Evolutionary conservation across 331 rosid genomes (phyloP), one percentile per base, ranked within the genome.

Genomic region (Cydonia oblonga): DNA sequence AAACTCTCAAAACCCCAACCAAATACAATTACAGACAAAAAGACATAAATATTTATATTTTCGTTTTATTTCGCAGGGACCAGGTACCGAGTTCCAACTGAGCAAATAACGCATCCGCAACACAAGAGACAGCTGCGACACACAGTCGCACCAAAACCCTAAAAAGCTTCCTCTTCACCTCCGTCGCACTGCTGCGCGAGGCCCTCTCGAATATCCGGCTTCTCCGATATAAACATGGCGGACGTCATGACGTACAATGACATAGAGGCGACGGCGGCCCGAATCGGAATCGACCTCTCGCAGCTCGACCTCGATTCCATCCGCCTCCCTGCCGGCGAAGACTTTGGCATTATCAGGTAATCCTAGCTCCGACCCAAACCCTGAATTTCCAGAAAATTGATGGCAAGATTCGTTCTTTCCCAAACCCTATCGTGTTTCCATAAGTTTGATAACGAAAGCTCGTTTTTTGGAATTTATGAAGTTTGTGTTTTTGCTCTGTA

Each of bases 341-440:
- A 87, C 22, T 82, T 59, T 4, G 96, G 95, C 76, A 85, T 89
- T 6, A 3, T 19, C 9, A 93, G 98, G 98, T 92, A 59, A 28
- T 13, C 12, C 18, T 14, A 8, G 13, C 42, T 13, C 32, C 9
- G 18, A 38, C 3, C 28, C 23, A 19, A 64, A 9, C 69, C 28
- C 25, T 14, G 18, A 30, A 4, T 1, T 51, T 51, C 4, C 56
- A 51, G 56, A 18, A 19, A 51, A 2, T 51, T 51, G 22, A 51
- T 51, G 6, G 22, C 56, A 51, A 6, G 22, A 51, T 18, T 18
- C 22, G 56, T 51, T 51, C 1, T 51, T 51, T 18, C 22, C 2
- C 22, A 7, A 51, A 51, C 22, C 56, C 56, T 51, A 7, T 51
- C 56, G 56, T 40, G 15, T 2, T 51, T 51, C 56, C 56, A 18